phyloP scores from a whole-genome alignment of 371 early-diverging fungal genomes.

The Thermomucor indicae-seudaticae region DNA sequence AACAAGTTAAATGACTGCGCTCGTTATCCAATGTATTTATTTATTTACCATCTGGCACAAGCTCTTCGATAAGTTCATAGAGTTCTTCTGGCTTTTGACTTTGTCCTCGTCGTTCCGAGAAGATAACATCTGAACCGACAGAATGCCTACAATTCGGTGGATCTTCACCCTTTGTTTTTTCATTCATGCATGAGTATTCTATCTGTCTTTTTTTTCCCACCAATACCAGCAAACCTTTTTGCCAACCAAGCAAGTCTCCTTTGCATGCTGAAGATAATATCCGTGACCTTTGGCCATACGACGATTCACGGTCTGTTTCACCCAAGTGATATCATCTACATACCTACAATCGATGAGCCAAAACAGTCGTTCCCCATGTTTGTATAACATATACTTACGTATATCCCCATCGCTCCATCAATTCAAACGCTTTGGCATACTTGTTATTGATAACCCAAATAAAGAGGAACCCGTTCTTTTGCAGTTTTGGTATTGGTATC shows the following conservation, averaged over 20 bases:
- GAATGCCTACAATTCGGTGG: conserved; percentile 74
- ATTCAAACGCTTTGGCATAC: conserved; percentile 87
- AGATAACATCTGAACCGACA: conserved; percentile 88
- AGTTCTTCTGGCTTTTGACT: conserved; percentile 94
- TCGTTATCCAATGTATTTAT: background rate
- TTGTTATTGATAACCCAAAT: conserved; percentile 97
- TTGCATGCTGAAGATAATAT: conserved; percentile 93
- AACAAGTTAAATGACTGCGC: background rate
- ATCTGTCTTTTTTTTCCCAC: no score
- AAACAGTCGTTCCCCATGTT: background rate
- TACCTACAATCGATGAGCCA: conserved; percentile 38
- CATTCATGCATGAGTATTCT: no score
- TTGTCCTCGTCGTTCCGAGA: conserved; percentile 88
- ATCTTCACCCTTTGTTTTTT: conserved; percentile 54
- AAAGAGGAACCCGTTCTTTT: conserved; percentile 86
- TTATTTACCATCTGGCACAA: conserved; percentile 79
- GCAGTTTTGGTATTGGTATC: conserved; percentile 83
- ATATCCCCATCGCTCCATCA: conserved; percentile 94
- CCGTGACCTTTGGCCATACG: conserved; percentile 96
- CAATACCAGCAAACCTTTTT: conserved; percentile 53
- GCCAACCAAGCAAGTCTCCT: conserved; percentile 93
- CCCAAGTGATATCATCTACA: conserved; percentile 95
- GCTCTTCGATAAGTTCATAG: conserved; percentile 88
- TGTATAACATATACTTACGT: conserved; percentile 40
- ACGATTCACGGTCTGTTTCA: conserved; percentile 92